Conservation (phyloP, 495 filamentous ascomycete genomes). For the Corynascus novoguineensis region DNA sequence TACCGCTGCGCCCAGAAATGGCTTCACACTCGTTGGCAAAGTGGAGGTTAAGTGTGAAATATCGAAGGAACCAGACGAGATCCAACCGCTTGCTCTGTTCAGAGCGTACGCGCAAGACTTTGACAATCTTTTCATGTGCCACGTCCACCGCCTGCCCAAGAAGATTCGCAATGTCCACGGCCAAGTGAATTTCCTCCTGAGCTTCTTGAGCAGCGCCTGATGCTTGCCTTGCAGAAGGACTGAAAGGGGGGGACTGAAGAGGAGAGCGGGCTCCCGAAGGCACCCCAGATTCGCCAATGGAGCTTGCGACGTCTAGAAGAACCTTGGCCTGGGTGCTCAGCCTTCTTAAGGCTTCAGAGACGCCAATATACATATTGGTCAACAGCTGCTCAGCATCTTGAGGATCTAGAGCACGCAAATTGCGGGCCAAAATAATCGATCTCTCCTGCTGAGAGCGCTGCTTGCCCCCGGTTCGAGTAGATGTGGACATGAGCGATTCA, state of each 20-base stretch:
- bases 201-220: slow-evolving; percentile 34
- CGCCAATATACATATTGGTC: slow-evolving; percentile 72
- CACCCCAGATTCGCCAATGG: slow-evolving; percentile 44
- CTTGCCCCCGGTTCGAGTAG: slow-evolving; percentile 66
- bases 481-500: slow-evolving; percentile 82
- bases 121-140: slow-evolving; percentile 86
- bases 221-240: slow-evolving; percentile 36
- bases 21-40: slow-evolving; percentile 98
- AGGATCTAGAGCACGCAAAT: slow-evolving; percentile 77
- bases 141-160: slow-evolving; percentile 90
- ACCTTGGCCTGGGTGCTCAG: slow-evolving; percentile 90
- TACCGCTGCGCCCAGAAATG: slow-evolving; percentile 82
- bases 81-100: slow-evolving; percentile 72
- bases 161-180: slow-evolving; percentile 89
- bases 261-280: slow-evolving; percentile 40
- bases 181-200: slow-evolving; percentile 78
- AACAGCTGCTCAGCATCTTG: slow-evolving; percentile 84
- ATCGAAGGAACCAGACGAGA: slow-evolving; percentile 75
- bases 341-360: slow-evolving; percentile 80
- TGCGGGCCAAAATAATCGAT: slow-evolving; percentile 81
- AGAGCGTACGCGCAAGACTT: slow-evolving; percentile 83
- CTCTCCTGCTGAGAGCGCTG: slow-evolving; percentile 79
- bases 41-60: slow-evolving; percentile 87
- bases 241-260: slow-evolving; percentile 45
- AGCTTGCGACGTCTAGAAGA: slow-evolving; percentile 89